Conservation (phyloP, 2,329 filamentous ascomycete genomes). For the Aspergillus cejpii region DNA sequence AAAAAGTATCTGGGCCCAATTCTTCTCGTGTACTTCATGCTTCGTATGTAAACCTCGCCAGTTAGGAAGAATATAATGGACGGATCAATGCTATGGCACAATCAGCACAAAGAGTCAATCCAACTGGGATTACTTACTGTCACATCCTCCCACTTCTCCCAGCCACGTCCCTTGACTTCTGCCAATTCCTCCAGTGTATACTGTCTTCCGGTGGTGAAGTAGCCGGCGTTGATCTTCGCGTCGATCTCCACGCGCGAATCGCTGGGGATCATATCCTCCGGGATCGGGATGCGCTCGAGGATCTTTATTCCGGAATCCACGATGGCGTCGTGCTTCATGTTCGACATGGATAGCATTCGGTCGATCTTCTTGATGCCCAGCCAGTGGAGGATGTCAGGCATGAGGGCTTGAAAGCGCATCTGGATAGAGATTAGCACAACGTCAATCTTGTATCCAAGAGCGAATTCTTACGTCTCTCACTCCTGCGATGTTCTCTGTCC, state of each 20-base stretch:
- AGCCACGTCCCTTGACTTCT: constrained; percentile 80
- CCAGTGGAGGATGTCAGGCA: constrained; percentile 98
- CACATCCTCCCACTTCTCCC: constrained; percentile 63
- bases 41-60: too few relatives aligned
- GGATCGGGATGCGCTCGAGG: constrained; percentile 81
- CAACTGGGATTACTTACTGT: constrained; percentile 22
- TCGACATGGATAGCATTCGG: constrained; percentile 97
- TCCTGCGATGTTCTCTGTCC: constrained; percentile 96
- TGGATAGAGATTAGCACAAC: constrained; percentile 34
- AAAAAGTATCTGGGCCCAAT: neutral
- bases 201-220: constrained; percentile 80
- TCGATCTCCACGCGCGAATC: constrained; percentile 98
- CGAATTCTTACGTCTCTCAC: constrained; percentile 59
- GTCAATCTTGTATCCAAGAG: neutral
- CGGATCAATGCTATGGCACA: constrained; percentile 18
- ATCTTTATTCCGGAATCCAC: constrained; percentile 59
- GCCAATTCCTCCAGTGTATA: constrained; percentile 81
- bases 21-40: too few relatives aligned
- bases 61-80: too few relatives aligned
- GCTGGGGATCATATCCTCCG: constrained; percentile 85
- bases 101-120: constrained; percentile 4
- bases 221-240: constrained; percentile 90
- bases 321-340: constrained; percentile 54
- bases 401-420: constrained; percentile 96
- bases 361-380: constrained; percentile 98